Conservation (phyloP, 2,329 filamentous ascomycete genomes). For the Pleoardoris graminearum region DNA sequence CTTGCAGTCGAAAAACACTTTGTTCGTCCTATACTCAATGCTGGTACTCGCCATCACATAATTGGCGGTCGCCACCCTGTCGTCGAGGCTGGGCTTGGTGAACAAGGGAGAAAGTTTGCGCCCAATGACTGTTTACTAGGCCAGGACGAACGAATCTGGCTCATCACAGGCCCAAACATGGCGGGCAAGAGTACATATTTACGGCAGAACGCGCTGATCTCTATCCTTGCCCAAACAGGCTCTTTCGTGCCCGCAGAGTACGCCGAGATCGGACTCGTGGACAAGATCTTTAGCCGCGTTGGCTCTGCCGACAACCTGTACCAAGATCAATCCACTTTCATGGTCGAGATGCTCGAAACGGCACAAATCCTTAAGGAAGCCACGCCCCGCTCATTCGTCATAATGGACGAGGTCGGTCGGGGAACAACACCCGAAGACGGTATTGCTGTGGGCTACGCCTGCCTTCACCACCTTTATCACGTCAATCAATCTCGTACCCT, state of each 20-base stretch:
- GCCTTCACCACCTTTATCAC: conserved; percentile 78
- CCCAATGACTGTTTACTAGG: conserved; percentile 84
- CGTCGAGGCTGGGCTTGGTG: conserved; percentile 79
- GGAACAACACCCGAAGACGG: conserved; percentile 95
- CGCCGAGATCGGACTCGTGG: conserved; percentile 87
- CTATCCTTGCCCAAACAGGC: conserved; percentile 88
- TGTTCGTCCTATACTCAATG: conserved; percentile 72
- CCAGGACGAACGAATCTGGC: conserved; percentile 70
- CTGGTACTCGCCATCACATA: conserved; percentile 68
- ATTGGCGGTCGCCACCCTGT: conserved; percentile 88
- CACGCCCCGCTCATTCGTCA: conserved; percentile 80
- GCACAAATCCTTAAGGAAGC: conserved; percentile 85
- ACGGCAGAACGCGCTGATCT: conserved; percentile 92
- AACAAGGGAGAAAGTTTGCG: conserved; percentile 79
- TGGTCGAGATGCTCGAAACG: conserved; percentile 99
- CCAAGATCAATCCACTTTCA: conserved; percentile 93
- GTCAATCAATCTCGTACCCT: conserved; percentile 78
- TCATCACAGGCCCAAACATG: conserved; percentile 91
- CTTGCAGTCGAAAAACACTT: conserved; percentile 76
- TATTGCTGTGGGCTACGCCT: conserved; percentile 85
- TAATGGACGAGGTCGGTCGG: conserved; percentile 97
- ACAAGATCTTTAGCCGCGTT: conserved; percentile 85
- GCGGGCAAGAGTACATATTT: conserved; percentile 95
- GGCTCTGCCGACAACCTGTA: conserved; percentile 96
- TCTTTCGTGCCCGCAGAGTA: conserved; percentile 89